A percentile compares a stretch with the other conserved stretches of the same genome.
Evolutionary conservation across 176 grass and related monocot genomes (phyloP).

Genomic region (Oryza officinalis): DNA sequence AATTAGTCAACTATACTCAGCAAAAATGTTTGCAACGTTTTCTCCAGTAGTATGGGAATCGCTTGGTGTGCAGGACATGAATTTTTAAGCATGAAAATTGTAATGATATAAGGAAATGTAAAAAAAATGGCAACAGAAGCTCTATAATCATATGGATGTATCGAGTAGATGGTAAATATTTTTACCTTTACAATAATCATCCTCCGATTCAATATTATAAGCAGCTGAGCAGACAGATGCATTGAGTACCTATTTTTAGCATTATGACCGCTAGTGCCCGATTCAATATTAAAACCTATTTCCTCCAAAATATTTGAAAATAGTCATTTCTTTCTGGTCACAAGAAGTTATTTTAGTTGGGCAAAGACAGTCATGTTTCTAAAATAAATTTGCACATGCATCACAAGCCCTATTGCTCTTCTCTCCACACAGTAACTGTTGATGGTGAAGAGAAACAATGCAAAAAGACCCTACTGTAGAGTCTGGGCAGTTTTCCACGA

Average conservation of each 20-base stretch:
- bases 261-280: not conserved
- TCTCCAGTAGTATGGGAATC: not conserved
- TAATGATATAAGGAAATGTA: not conserved
- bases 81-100: not conserved
- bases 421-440: not conserved
- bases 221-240: not conserved
- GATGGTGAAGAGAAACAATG: not conserved
- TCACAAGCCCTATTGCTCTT: not conserved
- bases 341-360: not conserved
- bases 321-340: not conserved
- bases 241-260: conserved; percentile 21
- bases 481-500: not conserved
- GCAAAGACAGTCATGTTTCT: not conserved
- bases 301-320: not conserved
- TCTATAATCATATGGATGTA: not conserved
- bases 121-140: not conserved
- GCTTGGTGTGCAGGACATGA: not conserved
- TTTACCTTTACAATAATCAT: not conserved
- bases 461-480: not conserved
- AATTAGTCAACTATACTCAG: not conserved
- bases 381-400: not conserved
- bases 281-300: not conserved
- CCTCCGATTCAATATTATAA: not conserved
- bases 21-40: not conserved
- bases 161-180: not conserved